Percentiles rank a stretch among this genome's conserved stretches.
These are phyloP conservation scores for Mycena vitilis DNA, from an alignment of 768 basidiomycete genomes.

Conservation along the genomic window DNA sequence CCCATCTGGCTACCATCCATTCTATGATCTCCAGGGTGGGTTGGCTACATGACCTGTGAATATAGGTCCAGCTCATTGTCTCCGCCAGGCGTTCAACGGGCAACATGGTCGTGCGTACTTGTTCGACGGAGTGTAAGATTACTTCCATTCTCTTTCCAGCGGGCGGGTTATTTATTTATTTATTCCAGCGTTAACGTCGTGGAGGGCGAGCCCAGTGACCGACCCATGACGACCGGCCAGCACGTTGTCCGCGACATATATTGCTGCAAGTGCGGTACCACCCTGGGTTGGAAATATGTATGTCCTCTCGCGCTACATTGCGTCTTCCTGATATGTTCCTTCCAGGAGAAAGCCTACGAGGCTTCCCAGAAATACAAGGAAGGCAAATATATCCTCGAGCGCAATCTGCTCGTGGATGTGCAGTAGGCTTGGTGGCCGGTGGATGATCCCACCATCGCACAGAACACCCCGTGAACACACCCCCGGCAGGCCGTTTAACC, in stretches of 20 bases:
- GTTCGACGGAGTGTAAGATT: conserved; percentile 90
- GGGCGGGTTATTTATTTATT: conserved; percentile 35
- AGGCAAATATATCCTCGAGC: conserved; percentile 97
- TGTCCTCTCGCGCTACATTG: conserved; percentile 42
- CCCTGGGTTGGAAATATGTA: conserved; percentile 99
- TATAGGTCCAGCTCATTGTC: conserved; percentile 31
- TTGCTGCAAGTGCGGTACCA: conserved; percentile 89
- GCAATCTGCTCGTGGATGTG: conserved; percentile 88
- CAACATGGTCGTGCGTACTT: conserved; percentile 96
- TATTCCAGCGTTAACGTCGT: conserved; percentile 85
- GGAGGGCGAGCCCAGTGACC: conserved; percentile 90
- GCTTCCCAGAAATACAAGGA: conserved; percentile 96
- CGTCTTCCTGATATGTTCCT: not conserved
- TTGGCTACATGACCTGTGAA: conserved; percentile 33
- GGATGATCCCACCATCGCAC: conserved; percentile 25
- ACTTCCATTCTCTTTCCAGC: conserved; percentile 1
- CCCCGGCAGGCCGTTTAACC: conserved; percentile 35
- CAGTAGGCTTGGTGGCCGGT: conserved; percentile 58
- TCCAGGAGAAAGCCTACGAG: conserved; percentile 92
- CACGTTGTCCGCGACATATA: conserved; percentile 97
- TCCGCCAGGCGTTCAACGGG: conserved; percentile 89
- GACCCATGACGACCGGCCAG: conserved; percentile 96
- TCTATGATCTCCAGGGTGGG: conserved; percentile 90
- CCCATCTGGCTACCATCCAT: conserved; percentile 91
- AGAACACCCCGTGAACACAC: conserved; percentile 15